Evolutionary conservation across 2,329 filamentous ascomycete genomes (phyloP).

Genomic region (Plectosphaerella plurivora): DNA sequence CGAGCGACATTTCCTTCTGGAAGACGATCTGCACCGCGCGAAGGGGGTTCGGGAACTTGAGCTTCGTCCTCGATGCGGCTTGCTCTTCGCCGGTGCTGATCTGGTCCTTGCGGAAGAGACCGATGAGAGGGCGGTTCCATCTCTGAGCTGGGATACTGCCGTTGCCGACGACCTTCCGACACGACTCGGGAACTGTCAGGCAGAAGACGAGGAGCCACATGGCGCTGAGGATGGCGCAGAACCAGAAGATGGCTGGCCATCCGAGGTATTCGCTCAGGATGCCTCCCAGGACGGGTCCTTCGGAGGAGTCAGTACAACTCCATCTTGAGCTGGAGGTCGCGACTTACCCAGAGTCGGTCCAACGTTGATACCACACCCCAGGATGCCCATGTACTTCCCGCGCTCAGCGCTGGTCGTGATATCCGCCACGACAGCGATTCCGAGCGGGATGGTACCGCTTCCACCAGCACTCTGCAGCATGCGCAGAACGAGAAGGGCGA

Average conservation of each 20-base stretch:
- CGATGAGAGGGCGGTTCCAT: conserved; percentile 54
- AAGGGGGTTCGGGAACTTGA: conserved; percentile 53
- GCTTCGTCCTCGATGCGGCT: conserved; percentile 29
- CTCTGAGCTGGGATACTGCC: conserved; percentile 53
- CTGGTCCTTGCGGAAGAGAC: conserved; percentile 37
- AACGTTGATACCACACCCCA: conserved; percentile 54
- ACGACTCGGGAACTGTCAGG: conserved; percentile 55
- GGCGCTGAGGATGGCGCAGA: conserved; percentile 51
- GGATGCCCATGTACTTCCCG: conserved; percentile 68
- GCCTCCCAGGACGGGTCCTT: conserved; percentile 59
- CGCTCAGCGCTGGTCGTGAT: conserved; percentile 64
- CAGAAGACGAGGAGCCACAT: conserved; percentile 49
- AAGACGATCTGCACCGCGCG: conserved; percentile 48
- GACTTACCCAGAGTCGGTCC: conserved; percentile 35
- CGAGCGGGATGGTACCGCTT: conserved; percentile 66
- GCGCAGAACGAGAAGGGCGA: conserved; percentile 55
- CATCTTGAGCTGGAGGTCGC: background rate
- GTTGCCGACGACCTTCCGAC: conserved; percentile 56
- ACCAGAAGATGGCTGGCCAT: conserved; percentile 69
- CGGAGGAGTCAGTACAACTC: background rate
- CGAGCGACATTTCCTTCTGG: conserved; percentile 53
- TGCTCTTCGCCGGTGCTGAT: conserved; percentile 11
- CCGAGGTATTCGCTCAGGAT: conserved; percentile 58
- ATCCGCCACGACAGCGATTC: conserved; percentile 68
- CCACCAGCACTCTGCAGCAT: conserved; percentile 61